Base-by-base conservation (phyloP, 1,284 basidiomycete genomes). In the Acaromyces ingoldii region DNA sequence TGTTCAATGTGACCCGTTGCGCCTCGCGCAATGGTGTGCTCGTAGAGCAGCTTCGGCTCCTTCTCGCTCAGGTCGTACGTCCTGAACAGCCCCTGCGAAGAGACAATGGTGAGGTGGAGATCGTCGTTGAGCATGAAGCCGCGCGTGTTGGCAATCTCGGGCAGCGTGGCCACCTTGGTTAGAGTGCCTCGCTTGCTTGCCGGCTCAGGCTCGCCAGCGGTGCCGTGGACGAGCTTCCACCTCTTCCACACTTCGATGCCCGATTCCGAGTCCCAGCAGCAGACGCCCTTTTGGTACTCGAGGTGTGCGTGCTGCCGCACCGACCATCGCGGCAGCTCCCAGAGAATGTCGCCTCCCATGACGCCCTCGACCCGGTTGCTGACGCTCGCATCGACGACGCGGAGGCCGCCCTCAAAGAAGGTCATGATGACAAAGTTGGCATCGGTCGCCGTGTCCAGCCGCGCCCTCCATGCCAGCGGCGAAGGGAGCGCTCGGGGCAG, bases 1-100 rank as follows among this genome's bases (percentile, higher is more conserved):
- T 53, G 51, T 21, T 53, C 51, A 17, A 53, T 22, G 26, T 53
- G 51, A 29, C 51, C 51, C 9, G 17, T 21, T 15, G 51, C 41
- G 26, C 51, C 51, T 3, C 21, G 7, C 15, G 28, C 25, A 4
- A 53, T 6, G 26, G 24, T 21, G 25, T 47, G 24, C 25, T 15
- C 11, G 22, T n/a, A 38, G 13, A 26, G 9, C 19, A 43, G 36
- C 24, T 34, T 21, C 7, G 46, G 33, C 36, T 11, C 36, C 10
- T 21, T 33, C 17, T 9, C 22, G 26, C 30, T 25, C 17, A 53
- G 26, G 21, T 47, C 40, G 21, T 49, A 53, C 1, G 46, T 31
- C 17, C 21, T 31, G 11, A 24, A 45, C 4, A 10, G n/a, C 4
- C 51, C 45, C n/a, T 29, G 37, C 10, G 34, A 26, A 7, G 51